Conservation (phyloP, 768 basidiomycete genomes). For the Tylopilus balloui region DNA sequence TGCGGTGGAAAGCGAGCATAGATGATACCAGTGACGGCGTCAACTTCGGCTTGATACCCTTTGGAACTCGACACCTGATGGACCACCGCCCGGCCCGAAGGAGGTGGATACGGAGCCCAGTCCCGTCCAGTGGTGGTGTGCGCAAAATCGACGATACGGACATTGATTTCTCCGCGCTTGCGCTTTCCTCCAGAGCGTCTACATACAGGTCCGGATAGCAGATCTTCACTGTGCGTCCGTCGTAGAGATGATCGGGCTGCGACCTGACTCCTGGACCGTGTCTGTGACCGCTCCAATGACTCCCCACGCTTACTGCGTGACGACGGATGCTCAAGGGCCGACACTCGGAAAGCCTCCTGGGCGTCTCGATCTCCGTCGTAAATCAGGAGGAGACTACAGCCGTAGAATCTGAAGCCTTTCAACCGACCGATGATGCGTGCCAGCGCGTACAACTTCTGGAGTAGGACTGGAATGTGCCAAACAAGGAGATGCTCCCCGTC, state of each 20-base stretch:
- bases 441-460: constrained; percentile 91
- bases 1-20: constrained; percentile 95
- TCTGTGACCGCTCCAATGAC: constrained; percentile 59
- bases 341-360: constrained; percentile 68
- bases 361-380: constrained; percentile 93
- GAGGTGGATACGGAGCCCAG: constrained; percentile 65
- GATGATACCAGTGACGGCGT: constrained; percentile 76
- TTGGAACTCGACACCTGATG: constrained; percentile 54
- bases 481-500: constrained; percentile 81
- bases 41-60: constrained; percentile 79
- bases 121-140: constrained; percentile 96
- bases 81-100: constrained; percentile 36
- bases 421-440: constrained; percentile 86
- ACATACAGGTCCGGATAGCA: constrained; percentile 61
- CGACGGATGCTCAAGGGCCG: constrained; percentile 60
- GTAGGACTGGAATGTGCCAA: constrained; percentile 87
- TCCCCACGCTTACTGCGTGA: constrained; percentile 69
- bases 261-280: constrained; percentile 39
- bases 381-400: constrained; percentile 92
- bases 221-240: constrained; percentile 76
- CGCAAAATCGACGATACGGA: constrained; percentile 97
- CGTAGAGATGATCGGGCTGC: constrained; percentile 49
- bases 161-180: constrained; percentile 87
- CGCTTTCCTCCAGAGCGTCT: constrained; percentile 62
- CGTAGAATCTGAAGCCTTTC: constrained; percentile 97